Conservation (phyloP, 1,139 yeast genomes). For the Blastobotrys illinoisensis region DNA sequence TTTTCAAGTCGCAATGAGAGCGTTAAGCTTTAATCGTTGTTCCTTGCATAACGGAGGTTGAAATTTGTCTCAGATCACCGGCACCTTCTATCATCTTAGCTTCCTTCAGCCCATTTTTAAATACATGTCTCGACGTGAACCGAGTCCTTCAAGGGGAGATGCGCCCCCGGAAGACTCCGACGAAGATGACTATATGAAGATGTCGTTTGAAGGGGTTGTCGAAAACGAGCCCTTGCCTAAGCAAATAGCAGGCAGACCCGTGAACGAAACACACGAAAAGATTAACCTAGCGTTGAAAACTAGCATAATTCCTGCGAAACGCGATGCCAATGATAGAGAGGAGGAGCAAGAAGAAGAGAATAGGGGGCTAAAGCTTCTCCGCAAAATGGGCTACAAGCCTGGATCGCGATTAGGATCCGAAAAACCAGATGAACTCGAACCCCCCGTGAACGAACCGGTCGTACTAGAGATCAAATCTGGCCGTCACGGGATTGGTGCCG, state of each 20-base stretch:
- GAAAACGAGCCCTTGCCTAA: neutral
- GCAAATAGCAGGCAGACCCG: neutral
- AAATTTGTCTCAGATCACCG: neutral
- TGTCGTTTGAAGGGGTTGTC: slow-evolving; percentile 17
- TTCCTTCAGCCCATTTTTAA: neutral
- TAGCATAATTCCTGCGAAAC: neutral
- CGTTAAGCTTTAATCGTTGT: no score
- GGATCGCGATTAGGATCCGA: slow-evolving; percentile 42
- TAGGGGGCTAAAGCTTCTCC: slow-evolving; percentile 49
- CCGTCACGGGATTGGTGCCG: slow-evolving; percentile 26
- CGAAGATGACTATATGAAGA: slow-evolving; percentile 29
- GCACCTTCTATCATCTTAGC: neutral
- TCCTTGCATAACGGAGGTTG: neutral
- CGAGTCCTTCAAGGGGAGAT: neutral
- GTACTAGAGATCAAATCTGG: slow-evolving; percentile 14
- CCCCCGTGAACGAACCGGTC: slow-evolving; percentile 16
- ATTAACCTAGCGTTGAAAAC: slow-evolving; percentile 3
- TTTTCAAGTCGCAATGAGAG: no score
- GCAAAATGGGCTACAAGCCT: slow-evolving; percentile 49
- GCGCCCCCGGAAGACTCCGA: neutral
- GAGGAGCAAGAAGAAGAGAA: slow-evolving; percentile 8
- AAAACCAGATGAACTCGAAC: slow-evolving; percentile 10
- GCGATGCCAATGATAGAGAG: neutral
- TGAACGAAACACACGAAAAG: neutral
- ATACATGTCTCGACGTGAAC: neutral